These are phyloP conservation scores for Berberis thunbergii DNA, from an alignment of 164 flowering plant genomes.

Conservation along the genomic window DNA sequence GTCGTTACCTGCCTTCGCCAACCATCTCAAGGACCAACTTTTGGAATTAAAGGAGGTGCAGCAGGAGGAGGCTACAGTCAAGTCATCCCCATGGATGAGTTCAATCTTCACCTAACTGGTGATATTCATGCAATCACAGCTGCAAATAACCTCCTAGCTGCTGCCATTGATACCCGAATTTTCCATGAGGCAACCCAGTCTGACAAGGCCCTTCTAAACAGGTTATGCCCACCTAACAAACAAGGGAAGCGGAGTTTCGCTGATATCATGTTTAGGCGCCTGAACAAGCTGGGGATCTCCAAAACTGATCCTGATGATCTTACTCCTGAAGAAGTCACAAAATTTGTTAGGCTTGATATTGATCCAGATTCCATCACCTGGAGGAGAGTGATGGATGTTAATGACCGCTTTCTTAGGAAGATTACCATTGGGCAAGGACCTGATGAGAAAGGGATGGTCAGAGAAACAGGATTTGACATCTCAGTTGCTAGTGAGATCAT, in stretches of 20 bases:
- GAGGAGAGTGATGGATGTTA: conserved; percentile 97
- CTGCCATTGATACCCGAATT: conserved; percentile 91
- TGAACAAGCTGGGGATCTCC: conserved; percentile 78
- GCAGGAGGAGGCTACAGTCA: conserved; percentile 99
- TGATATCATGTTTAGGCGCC: conserved; percentile 78
- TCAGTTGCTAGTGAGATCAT: conserved; percentile 99
- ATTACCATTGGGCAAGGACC: conserved; percentile 95
- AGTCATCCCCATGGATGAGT: conserved; percentile 99
- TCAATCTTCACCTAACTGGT: conserved; percentile 93
- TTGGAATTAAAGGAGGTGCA: conserved; percentile 99
- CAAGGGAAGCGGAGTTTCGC: conserved; percentile 66
- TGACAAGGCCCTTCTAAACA: conserved; percentile 87
- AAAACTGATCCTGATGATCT: conserved; percentile 81
- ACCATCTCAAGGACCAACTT: conserved; percentile 99
- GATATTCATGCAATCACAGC: conserved; percentile 99
- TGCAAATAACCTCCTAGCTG: conserved; percentile 96
- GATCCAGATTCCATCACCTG: conserved; percentile 86
- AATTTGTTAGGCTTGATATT: conserved; percentile 89
- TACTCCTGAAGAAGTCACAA: conserved; percentile 66
- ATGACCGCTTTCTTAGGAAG: conserved; percentile 90
- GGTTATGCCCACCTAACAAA: conserved; percentile 86
- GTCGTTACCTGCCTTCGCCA: conserved; percentile 95
- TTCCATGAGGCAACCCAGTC: conserved; percentile 88
- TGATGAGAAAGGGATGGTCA: conserved; percentile 91
- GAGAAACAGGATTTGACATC: conserved; percentile 98